Percentiles rank a stretch among this genome's conserved stretches.
phyloP scores from a whole-genome alignment of 2,329 filamentous ascomycete genomes.

The Immersiporthe knoxdaviesiana region DNA sequence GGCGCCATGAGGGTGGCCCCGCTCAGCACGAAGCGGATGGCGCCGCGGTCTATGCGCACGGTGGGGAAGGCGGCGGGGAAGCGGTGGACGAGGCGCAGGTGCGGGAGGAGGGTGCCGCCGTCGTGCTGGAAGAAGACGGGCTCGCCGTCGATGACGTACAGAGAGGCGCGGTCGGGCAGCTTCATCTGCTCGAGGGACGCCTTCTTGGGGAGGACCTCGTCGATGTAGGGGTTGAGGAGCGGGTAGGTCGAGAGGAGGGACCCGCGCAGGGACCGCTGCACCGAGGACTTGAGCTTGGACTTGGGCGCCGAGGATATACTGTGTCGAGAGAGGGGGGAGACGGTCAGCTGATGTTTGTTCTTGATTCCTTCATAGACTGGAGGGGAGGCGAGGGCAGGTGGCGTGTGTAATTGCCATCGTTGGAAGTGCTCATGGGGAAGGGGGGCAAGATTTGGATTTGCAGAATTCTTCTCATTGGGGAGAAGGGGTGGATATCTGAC shows the following conservation, averaged over 20 bases:
- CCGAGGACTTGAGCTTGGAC: constrained; percentile 96
- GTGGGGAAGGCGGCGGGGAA: constrained; percentile 84
- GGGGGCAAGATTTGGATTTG: not conserved
- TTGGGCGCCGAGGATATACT: constrained; percentile 79
- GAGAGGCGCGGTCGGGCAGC: constrained; percentile 84
- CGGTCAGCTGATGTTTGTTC: constrained; percentile 30
- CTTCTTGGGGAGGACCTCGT: constrained; percentile 95
- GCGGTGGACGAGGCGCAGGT: constrained; percentile 85
- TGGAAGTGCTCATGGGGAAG: too few species aligned
- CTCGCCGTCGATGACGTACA: constrained; percentile 78
- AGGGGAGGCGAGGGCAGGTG: not conserved
- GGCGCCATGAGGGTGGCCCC: constrained; percentile 97
- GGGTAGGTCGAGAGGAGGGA: constrained; percentile 86
- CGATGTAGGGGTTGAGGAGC: constrained; percentile 82
- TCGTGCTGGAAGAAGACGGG: constrained; percentile 92
- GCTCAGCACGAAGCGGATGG: constrained; percentile 92
- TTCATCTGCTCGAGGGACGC: constrained; percentile 88
- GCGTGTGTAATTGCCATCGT: not conserved
- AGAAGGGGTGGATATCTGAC: not conserved
- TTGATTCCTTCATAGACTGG: too few species aligned
- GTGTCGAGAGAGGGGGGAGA: constrained; percentile 18
- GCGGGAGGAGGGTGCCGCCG: constrained; percentile 73
- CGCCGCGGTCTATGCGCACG: constrained; percentile 90
- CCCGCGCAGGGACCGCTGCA: constrained; percentile 82
- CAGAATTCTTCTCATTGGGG: not conserved